phyloP scores from a whole-genome alignment of 495 filamentous ascomycete species.

The Xylaria nigripes region DNA sequence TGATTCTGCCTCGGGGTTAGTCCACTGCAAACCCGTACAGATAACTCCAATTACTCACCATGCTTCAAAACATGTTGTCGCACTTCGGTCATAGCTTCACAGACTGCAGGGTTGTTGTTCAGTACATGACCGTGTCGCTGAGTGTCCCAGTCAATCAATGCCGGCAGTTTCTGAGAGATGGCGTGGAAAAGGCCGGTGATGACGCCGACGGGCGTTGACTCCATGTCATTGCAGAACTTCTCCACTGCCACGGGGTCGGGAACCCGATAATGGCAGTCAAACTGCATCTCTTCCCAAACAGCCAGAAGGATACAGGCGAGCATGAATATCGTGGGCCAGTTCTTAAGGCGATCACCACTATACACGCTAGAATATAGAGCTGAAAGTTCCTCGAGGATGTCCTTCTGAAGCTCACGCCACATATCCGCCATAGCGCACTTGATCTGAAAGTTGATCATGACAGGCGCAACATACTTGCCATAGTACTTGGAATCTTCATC shows the following conservation, averaged over 20 bases:
- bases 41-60: constrained; percentile 44
- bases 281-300: constrained; percentile 96
- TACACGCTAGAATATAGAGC: constrained; percentile 86
- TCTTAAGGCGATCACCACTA: constrained; percentile 86
- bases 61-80: constrained; percentile 79
- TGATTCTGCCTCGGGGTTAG: constrained; percentile 36
- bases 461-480: constrained; percentile 81
- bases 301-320: constrained; percentile 80
- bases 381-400: constrained; percentile 86
- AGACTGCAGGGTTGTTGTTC: constrained; percentile 79
- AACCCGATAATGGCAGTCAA: constrained; percentile 87
- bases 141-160: constrained; percentile 86
- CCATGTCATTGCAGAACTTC: constrained; percentile 93
- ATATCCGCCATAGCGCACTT: constrained; percentile 90
- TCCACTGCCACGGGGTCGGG: constrained; percentile 72
- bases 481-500: constrained; percentile 69
- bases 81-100: constrained; percentile 90
- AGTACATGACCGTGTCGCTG: constrained; percentile 77
- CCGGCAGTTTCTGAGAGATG: constrained; percentile 87
- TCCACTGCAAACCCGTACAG: background rate
- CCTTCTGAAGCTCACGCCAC: constrained; percentile 94
- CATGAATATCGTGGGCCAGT: constrained; percentile 97
- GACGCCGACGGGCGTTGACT: constrained; percentile 84
- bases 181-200: constrained; percentile 92
- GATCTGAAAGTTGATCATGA: constrained; percentile 98